phyloP scores from a whole-genome alignment of 352 stramenopile species.

The Pythium folliculosum region DNA sequence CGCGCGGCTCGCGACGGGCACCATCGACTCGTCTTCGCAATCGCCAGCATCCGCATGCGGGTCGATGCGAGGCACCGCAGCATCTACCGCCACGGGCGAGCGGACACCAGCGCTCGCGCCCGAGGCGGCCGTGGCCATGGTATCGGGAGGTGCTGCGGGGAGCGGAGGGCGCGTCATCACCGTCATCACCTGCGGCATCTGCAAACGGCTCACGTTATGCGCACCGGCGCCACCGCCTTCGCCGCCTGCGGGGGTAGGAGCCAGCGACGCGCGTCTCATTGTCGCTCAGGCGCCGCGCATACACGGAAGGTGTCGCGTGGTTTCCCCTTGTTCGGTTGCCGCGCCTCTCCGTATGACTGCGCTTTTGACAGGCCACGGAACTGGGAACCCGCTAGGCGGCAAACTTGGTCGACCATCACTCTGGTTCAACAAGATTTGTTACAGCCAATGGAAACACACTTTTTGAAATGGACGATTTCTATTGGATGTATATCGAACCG shows the following conservation, averaged over 20 bases:
- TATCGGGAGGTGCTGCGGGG: conserved; percentile 7
- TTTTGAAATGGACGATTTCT: conserved; percentile 7
- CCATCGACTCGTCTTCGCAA: conserved; percentile 6
- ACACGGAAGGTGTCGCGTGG: conserved; percentile 4
- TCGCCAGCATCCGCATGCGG: not conserved
- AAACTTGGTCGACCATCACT: conserved; percentile 29
- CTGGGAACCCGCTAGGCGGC: conserved; percentile 4
- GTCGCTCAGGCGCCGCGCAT: not conserved
- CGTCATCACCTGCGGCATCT: conserved; percentile 19
- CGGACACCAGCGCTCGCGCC: not conserved
- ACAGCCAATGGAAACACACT: conserved; percentile 5
- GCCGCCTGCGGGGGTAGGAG: conserved; percentile 3
- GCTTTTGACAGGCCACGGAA: conserved; percentile 6
- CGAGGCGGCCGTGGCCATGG: not conserved
- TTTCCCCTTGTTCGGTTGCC: conserved; percentile 8
- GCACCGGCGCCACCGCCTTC: conserved; percentile 4
- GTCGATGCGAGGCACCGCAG: not conserved
- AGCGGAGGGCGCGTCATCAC: conserved; percentile 17
- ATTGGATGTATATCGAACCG: not conserved
- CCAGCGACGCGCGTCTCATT: conserved; percentile 21
- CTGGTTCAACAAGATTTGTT: conserved; percentile 25
- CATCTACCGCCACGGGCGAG: not conserved
- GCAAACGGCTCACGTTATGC: conserved; percentile 11
- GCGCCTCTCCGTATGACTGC: conserved; percentile 5
- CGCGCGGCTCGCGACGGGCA: not conserved